Evolutionary conservation across 371 early-diverging fungal species (phyloP), one percentile per base, ranked within the genome.

Genomic region (Quaeritorhiza haematococci): DNA sequence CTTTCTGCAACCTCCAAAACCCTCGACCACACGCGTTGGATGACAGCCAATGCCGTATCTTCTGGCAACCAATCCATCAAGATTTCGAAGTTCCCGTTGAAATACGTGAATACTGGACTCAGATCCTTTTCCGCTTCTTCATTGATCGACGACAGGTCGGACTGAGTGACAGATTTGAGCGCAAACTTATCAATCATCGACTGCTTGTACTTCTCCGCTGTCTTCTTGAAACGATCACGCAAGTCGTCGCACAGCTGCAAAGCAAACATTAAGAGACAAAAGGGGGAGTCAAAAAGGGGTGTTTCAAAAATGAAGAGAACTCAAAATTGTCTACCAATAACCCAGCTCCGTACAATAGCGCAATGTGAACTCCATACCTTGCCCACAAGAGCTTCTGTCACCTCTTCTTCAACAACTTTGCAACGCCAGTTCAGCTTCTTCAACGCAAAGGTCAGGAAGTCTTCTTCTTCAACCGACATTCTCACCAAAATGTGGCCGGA

Each of bases 1-100:
- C 55, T 41, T 50, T 66, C 66, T n/a, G 59, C 43, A 49, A 64
- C 56, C 4, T 32, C 41, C 21, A 71, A 44, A 21, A 72, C 48
- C 30, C 66, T 56, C 19, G 59, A 57, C 75, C 75, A 75, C 15
- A 69, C 53, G 13, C 62, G 61, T 3, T 27, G 26, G 3, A 68
- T 66, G 30, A 72, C 57, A 21, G 53, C 34, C 28, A 62, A 48
- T 33, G 70, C 59, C 1, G 72, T 45, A 6, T 17, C n/a, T 3
- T 67, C 63, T 4, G 45, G 49, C 53, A 66, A 56, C 13, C 53
- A 48, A 27, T 62, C 63, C 19, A 58, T 62, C 58, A 72, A 48
- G 32, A 71, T 60, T 32, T 64, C 63, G 5, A 76, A 55, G 57
- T 76, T 76, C 8, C 45, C 64, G 54, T 76, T 62, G 19, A 76